Percentiles rank a stretch among this genome's conserved stretches.
Evolutionary conservation across 1,284 basidiomycete species (phyloP).

Genomic region (Lentinus polychrous): DNA sequence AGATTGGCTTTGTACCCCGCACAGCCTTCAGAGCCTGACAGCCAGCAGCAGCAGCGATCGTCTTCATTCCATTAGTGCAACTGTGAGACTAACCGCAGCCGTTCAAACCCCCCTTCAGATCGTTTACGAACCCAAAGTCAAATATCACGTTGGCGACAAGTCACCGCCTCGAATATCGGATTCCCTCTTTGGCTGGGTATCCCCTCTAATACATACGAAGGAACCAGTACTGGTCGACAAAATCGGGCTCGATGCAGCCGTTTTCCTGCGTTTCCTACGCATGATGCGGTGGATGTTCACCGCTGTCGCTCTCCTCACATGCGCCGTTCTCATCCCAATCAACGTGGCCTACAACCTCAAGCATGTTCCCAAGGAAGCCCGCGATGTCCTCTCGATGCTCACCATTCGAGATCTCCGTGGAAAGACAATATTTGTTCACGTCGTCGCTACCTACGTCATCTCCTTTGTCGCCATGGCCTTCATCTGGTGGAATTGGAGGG

Average conservation of each 20-base stretch:
- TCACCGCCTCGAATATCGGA: conserved; percentile 76
- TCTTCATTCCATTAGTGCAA: not conserved
- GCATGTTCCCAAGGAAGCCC: conserved; percentile 40
- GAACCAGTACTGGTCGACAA: conserved; percentile 88
- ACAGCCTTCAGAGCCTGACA: not conserved
- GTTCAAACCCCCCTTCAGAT: conserved; percentile 36
- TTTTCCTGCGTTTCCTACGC: conserved; percentile 88
- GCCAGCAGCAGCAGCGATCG: not conserved
- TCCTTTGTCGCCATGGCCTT: conserved; percentile 58
- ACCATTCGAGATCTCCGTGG: conserved; percentile 75
- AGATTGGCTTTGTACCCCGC: not conserved
- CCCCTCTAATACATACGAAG: conserved; percentile 76
- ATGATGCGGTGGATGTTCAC: conserved; percentile 81
- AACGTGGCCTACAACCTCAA: conserved; percentile 70
- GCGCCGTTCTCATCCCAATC: conserved; percentile 76
- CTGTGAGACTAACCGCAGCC: conserved; percentile 1
- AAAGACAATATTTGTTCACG: conserved; percentile 65
- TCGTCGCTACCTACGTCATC: conserved; percentile 70
- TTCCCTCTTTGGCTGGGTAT: conserved; percentile 83
- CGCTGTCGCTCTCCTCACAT: conserved; percentile 58
- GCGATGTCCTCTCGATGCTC: conserved; percentile 66
- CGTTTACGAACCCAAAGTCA: conserved; percentile 84
- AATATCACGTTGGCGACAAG: conserved; percentile 82
- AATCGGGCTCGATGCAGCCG: conserved; percentile 89
- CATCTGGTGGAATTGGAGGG: conserved; percentile 68